Base-by-base conservation (phyloP, 805 yeast genomes). In the Saturnispora ahearnii region DNA sequence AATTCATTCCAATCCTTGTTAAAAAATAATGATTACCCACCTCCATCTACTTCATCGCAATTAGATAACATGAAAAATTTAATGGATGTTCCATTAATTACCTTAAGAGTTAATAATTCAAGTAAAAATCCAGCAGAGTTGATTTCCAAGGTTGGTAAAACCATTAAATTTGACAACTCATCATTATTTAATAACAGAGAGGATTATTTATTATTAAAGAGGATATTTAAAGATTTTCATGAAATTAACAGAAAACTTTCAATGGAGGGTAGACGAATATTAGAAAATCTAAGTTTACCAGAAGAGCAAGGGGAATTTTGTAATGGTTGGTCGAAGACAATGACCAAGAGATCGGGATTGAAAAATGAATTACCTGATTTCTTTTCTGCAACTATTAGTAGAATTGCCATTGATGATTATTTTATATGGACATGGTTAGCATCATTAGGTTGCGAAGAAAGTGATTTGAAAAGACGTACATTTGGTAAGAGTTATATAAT, bases 351-450 rank as follows among this genome's bases (percentile, higher is more conserved):
- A 5, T 30, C 48, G 24, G 37, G 12, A 18, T 26, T 56, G 7
- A 58, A 60, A 24, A 48, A 44, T n/a, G 52, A 56, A 15, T 51
- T 52, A 1, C 56, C 58, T 5, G 67, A 63, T 50, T 69, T 63
- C 45, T 67, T 73, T 41, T 68, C 75, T 6, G 76, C 74, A 2
- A 59, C 62, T n/a, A 72, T 86, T 9, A 68, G 77, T 8, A 75
- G 85, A 52, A 82, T 85, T 1, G 74, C 86, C 5, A 78, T 88
- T 18, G 95, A 87, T 63, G 96, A 88, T 63, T 88, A 84, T 63
- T 88, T 82, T 60, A 86, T 87, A 29, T 88, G 96, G 96, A 78
- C 96, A 0, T 88, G 96, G 96, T 70, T 87, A 59, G 79, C 89
- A 1, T 76, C 88, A 2, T 62, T 87, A 24, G 87, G 87, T 0